Conservation (phyloP, 371 early-diverging fungal species). For the Mortierella polycephala region DNA sequence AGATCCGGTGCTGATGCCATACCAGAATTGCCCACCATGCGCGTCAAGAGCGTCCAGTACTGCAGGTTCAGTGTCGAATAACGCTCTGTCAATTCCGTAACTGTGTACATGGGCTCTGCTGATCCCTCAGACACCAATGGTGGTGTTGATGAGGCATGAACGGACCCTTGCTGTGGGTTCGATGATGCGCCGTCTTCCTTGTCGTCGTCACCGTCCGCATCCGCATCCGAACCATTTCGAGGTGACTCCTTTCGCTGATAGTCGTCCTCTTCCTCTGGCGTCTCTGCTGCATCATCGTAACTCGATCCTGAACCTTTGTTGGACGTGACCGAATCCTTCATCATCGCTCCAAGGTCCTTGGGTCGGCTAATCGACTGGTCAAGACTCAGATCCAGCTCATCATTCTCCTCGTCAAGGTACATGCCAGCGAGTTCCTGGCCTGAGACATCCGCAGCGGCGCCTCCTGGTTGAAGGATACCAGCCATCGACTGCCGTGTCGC, state of each 20-base stretch:
- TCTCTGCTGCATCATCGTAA: conserved; percentile 3
- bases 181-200: conserved; percentile 1
- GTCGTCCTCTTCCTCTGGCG: conserved; percentile 40
- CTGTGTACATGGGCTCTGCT: conserved; percentile 36
- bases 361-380: conserved; percentile 48
- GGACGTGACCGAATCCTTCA: conserved; percentile 33
- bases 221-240: not conserved
- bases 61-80: conserved; percentile 62
- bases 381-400: conserved; percentile 45
- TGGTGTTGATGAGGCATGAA: conserved; percentile 43
- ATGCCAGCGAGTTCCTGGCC: conserved; percentile 54
- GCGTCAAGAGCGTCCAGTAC: conserved; percentile 63
- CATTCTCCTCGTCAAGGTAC: conserved; percentile 53
- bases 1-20: conserved; percentile 52
- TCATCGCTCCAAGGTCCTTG: conserved; percentile 33
- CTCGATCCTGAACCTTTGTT: conserved; percentile 1
- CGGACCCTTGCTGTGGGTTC: not conserved
- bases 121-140: conserved; percentile 39
- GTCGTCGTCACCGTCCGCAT: conserved; percentile 10
- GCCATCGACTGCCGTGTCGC: conserved; percentile 51
- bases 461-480: conserved; percentile 51
- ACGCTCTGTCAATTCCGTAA: conserved; percentile 45
- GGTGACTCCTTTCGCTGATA: conserved; percentile 13
- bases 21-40: conserved; percentile 59
- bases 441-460: conserved; percentile 48